Evolutionary conservation across 192 early-diverging fungal species (phyloP), one percentile per base, ranked within the genome.

Genomic region (Phlyctochytrium planicorne): DNA sequence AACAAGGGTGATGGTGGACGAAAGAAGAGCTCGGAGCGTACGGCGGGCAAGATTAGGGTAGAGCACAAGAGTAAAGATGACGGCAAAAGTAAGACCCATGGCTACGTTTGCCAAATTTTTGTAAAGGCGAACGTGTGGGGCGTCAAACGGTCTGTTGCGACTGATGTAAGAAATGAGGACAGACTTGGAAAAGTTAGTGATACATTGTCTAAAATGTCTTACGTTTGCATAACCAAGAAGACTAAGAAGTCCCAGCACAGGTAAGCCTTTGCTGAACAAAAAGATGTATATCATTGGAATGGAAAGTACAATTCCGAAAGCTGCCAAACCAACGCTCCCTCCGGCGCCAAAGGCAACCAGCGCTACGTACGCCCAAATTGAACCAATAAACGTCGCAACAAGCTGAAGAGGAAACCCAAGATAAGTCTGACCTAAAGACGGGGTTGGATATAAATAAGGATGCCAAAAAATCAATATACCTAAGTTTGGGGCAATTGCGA

Each of bases 341-440:
- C 30, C 25, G 2, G 12, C 34, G 20, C 53, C 64, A 27, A 72
- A 53, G 50, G 59, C 59, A 16, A 2, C 35, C 12, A 72, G n/a
- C 30, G 17, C 70, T n/a, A 20, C 56, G 23, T 31, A 72, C 2
- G 32, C 63, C 23, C 65, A 23, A 10, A 57, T 23, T 3, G 63
- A 30, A 1, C 70, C 70, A 20, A 72, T 12, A 27, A 62, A 27
- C 12, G 70, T 50, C 17, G 64, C 56, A 40, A 59, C 23, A 52
- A 72, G 37, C 37, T 72, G 70, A 30, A 66, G 31, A 30, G 70
- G 70, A 29, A 65, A 57, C 33, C 62, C 56, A 27, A 60, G 33
- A 52, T 66, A 65, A 31, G 63, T 72, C 60, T 66, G 69, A 2
- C 69, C 69, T 34, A 71, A 24, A 3, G 62, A 65, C 3, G n/a